Evolutionary conservation across 495 filamentous ascomycete genomes (phyloP).

Genomic region (Aspergillus wentii): DNA sequence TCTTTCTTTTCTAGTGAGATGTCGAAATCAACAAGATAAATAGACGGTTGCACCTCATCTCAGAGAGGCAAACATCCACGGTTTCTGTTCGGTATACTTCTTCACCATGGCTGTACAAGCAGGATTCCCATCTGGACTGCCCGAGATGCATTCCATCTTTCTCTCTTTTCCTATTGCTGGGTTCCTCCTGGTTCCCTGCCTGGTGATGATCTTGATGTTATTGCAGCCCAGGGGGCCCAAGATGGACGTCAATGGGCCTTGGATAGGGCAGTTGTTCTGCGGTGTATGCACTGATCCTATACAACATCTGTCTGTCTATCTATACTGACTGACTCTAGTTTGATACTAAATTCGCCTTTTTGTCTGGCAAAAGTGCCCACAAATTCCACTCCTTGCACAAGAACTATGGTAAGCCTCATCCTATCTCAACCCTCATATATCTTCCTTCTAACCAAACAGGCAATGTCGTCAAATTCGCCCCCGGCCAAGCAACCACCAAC

Average conservation of each 20-base stretch:
- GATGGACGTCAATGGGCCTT: constrained; percentile 13
- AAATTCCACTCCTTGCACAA: constrained; percentile 16
- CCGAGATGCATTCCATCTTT: no score
- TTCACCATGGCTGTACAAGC: no score
- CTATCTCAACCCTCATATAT: neutral
- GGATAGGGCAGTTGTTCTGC: constrained; percentile 8
- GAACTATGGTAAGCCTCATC: constrained; percentile 12
- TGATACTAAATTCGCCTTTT: constrained; percentile 15
- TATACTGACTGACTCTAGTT: constrained; percentile 3
- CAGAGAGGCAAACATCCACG: no score
- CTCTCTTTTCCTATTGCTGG: no score
- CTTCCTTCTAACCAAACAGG: constrained; percentile 7
- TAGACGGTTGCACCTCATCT: no score
- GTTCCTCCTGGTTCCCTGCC: constrained; percentile 13
- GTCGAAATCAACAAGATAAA: no score
- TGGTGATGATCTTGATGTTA: constrained; percentile 11
- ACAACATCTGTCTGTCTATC: no score
- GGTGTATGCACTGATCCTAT: constrained; percentile 9
- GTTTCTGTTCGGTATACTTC: no score
- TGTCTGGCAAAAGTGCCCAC: constrained; percentile 15
- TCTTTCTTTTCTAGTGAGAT: no score
- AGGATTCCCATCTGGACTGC: no score
- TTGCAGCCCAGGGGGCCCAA: constrained; percentile 10
- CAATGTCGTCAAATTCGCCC: constrained; percentile 16
- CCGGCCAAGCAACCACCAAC: constrained; percentile 21